Evolutionary conservation across 345 rosid genomes (phyloP), one percentile per base, ranked within the genome.

Genomic region (Populus davidiana): DNA sequence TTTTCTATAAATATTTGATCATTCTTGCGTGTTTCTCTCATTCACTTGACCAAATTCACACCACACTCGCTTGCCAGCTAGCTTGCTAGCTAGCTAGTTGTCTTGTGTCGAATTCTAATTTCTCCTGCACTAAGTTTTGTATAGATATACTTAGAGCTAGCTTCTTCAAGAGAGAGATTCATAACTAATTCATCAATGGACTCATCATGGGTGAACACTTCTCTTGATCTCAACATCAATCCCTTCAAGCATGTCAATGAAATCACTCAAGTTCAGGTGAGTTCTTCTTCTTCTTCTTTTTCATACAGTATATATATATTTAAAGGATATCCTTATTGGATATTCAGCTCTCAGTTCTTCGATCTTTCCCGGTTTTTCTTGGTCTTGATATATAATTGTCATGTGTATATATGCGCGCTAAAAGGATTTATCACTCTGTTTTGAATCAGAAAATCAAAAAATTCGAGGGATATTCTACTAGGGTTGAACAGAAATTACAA

Each of bases 161-260:
- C 59, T 36, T 25, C 2, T 16, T 41, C 39, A 4, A 21, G 44
- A 2, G 1, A 13, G 49, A 35, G 67, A 23, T 44, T 65, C 23
- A 41, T 41, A 0, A 64, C 16, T 2, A 18, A 21, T 21, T 12
- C 13, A 43, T 67, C 64, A 4, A 86, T 86, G 89, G 89, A 84
- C 17, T 83, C 88, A 1, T 23, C 81, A 20, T 78, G 82, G 84
- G 86, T 79, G 44, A 88, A 87, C 70, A 85, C 89, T 8, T 81
- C 91, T 54, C 93, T 94, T 27, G 88, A 90, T 67, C 94, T 94
- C 83, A 89, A 86, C 39, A 80, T 83, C 78, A 88, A 79, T 72
- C 76, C 88, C 62, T 82, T 79, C 81, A 64, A 38, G 52, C 74
- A 64, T 12, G 29, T 76, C 41, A 81, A 61, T 36, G 81, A 78